Conservation (phyloP, 2,329 filamentous ascomycete genomes). For the Akanthomyces muscarius region DNA sequence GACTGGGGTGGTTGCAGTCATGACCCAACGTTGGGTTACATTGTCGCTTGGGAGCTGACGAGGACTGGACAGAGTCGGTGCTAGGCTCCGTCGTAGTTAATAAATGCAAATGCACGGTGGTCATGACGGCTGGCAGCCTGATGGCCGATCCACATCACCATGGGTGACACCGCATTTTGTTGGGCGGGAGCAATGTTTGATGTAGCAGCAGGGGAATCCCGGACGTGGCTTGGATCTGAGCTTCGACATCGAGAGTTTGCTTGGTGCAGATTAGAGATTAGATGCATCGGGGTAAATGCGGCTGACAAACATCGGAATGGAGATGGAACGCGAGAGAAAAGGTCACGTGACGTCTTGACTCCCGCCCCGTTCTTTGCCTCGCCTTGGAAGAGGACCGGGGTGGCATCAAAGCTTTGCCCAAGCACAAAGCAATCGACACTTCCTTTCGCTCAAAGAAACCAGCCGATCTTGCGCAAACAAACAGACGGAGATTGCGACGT, state of each 20-base stretch:
- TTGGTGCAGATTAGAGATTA: background rate
- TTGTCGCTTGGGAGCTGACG: conserved; percentile 4
- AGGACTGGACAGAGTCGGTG: background rate
- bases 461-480: conserved; percentile 55
- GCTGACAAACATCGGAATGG: conserved; percentile 6
- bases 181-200: background rate
- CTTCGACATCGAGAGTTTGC: background rate
- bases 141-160: background rate
- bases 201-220: background rate
- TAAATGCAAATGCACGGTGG: conserved; percentile 7
- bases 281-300: background rate
- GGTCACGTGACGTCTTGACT: background rate
- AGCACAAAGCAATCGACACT: conserved; percentile 5
- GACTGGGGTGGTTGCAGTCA: conserved; percentile 1
- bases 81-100: background rate
- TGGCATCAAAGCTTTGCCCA: conserved; percentile 13
- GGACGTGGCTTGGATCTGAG: background rate
- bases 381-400: background rate
- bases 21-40: conserved; percentile 8
- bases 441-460: background rate
- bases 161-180: background rate
- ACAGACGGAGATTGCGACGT: conserved; percentile 31
- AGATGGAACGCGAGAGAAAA: conserved; percentile 2
- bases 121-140: background rate
- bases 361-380: conserved; percentile 4